Evolutionary conservation across 2,329 filamentous ascomycete genomes (phyloP).

Genomic region (Apiospora phragmitis): DNA sequence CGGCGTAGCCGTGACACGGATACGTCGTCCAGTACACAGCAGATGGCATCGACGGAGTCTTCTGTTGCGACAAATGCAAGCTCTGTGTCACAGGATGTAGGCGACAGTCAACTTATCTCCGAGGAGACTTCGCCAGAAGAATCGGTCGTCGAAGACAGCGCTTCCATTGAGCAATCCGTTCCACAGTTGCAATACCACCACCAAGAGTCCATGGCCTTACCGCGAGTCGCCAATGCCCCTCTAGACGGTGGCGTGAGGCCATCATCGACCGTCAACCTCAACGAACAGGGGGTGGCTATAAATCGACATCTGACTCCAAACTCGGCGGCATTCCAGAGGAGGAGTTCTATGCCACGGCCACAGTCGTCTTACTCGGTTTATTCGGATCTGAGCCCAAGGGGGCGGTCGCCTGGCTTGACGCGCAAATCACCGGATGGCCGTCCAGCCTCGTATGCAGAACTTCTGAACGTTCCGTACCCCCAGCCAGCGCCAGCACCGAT

Average conservation of each 20-base stretch:
- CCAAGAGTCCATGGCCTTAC: slow-evolving; percentile 40
- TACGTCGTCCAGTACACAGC: slow-evolving; percentile 50
- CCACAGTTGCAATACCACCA: slow-evolving; percentile 65
- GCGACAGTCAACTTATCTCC: slow-evolving; percentile 40
- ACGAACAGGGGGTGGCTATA: slow-evolving; percentile 50
- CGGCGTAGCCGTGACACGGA: slow-evolving; percentile 56
- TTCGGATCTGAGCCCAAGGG: slow-evolving; percentile 67
- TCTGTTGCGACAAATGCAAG: slow-evolving; percentile 58
- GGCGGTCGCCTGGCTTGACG: slow-evolving; percentile 58
- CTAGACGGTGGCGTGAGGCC: slow-evolving; percentile 42
- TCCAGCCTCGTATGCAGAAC: slow-evolving; percentile 56
- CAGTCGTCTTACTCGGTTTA: slow-evolving; percentile 74
- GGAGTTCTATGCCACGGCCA: slow-evolving; percentile 66
- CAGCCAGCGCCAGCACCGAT: slow-evolving; percentile 71
- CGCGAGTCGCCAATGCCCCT: slow-evolving; percentile 43
- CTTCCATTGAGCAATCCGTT: slow-evolving; percentile 44
- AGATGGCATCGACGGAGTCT: slow-evolving; percentile 50
- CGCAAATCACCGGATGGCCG: slow-evolving; percentile 58
- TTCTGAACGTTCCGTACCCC: slow-evolving; percentile 72
- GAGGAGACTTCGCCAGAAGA: slow-evolving; percentile 50
- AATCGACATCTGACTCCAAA: slow-evolving; percentile 65
- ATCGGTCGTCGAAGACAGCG: slow-evolving; percentile 48
- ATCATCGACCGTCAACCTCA: slow-evolving; percentile 52
- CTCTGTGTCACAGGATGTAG: slow-evolving; percentile 53
- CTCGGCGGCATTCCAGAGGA: slow-evolving; percentile 48